Base-by-base conservation (phyloP, 2,329 filamentous ascomycete species). In the Cytospora chrysosperma region DNA sequence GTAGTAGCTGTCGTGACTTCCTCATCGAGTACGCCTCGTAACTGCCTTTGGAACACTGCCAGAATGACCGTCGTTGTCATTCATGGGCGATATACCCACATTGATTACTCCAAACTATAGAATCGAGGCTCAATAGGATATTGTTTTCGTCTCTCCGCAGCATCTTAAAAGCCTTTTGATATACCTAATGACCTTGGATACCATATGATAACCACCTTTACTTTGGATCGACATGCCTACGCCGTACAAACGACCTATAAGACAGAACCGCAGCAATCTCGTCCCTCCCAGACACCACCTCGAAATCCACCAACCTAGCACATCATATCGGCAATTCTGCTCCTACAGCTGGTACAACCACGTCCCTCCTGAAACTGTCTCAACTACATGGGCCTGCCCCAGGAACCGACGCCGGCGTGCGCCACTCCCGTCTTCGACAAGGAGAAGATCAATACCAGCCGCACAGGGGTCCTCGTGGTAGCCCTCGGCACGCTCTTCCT, bases 401-500 rank as follows among this genome's bases (percentile, higher is more conserved):
- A 49, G 51, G 54, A 64, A 4, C 30, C 58, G n/a, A 51, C 63
- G 17, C 30, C 30, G 5, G 26, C 43, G n/a, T 6, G 27, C 51
- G 15, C 28, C 28, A 12, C 51, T 55, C 12, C 52, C 51, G 21
- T 61, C 27, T 40, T 53, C 40, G n/a, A 34, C 63, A 27, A 59
- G 47, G 56, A 37, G 32, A 43, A 54, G 21, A 47, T 47, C 51
- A 71, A 75, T n/a, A 66, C 71, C 37, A 71, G 67, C 60, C 70
- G 70, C 51, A 62, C 75, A 40, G 75, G 77, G 66, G 75, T 77
- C 52, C 57, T 73, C 43, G 66, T 76, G 28, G 66, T 78, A 28
- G 74, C 75, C 15, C 62, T 70, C 17, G 71, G 70, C 15, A 71
- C 75, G 52, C 66, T 78, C 40, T 50, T 74, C 19, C 70, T 77